Evolutionary conservation across 306 rosid genomes (phyloP).

Genomic region (Citrullus colocynthis): DNA sequence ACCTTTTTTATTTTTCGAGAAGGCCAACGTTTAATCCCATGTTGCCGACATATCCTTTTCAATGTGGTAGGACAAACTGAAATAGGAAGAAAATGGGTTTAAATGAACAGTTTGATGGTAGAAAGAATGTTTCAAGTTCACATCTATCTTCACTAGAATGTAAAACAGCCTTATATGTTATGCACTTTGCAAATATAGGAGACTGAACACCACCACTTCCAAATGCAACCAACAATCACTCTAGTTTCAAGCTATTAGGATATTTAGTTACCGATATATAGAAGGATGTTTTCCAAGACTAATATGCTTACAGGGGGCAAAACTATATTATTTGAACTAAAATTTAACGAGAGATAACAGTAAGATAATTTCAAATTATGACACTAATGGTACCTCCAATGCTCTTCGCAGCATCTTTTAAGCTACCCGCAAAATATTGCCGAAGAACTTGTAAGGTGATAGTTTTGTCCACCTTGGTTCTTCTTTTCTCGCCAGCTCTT

Average conservation of each 20-base stretch:
- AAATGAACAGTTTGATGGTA: not conserved
- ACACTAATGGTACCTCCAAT: slow-evolving; percentile 58
- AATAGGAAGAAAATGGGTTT: slow-evolving; percentile 10
- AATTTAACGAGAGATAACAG: not conserved
- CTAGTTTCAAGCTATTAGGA: not conserved
- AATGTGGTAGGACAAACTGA: slow-evolving; percentile 90
- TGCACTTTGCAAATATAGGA: not conserved
- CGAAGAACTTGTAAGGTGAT: slow-evolving; percentile 76
- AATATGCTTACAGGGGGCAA: not conserved
- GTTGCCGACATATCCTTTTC: slow-evolving; percentile 92
- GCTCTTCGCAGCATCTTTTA: slow-evolving; percentile 96
- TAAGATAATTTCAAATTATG: not conserved
- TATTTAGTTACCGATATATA: not conserved
- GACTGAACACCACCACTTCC: not conserved
- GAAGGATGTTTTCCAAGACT: not conserved
- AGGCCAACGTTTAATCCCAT: slow-evolving; percentile 96
- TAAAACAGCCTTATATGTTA: not conserved
- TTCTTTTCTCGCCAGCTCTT: slow-evolving; percentile 51
- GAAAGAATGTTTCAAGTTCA: not conserved
- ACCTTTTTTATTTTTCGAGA: slow-evolving; percentile 94
- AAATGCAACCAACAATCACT: not conserved
- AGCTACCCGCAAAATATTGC: slow-evolving; percentile 83
- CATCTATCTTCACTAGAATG: not conserved
- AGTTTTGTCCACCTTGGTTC: slow-evolving; percentile 70
- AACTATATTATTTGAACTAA: not conserved